phyloP scores from a whole-genome alignment of 2,329 filamentous ascomycete species.

The Monosporascus sp. region DNA sequence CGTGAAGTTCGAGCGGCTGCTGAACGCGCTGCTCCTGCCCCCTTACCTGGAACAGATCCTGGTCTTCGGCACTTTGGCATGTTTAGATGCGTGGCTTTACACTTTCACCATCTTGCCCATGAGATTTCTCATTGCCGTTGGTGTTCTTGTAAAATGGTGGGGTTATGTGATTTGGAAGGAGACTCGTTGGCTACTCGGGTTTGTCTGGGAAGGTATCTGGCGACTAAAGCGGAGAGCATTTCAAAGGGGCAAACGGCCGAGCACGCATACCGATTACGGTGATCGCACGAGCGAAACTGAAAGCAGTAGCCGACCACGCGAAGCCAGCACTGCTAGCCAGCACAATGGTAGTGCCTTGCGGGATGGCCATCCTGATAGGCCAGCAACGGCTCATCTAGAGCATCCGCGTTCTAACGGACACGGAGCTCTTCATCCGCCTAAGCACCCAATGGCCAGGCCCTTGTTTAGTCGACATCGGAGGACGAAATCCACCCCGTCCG shows the following conservation, averaged over 20 bases:
- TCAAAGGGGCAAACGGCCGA: slow-evolving; percentile 37
- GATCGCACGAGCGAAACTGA: slow-evolving; percentile 29
- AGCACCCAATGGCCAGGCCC: slow-evolving; percentile 25
- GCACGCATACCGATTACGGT: slow-evolving; percentile 18
- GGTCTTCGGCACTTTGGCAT: slow-evolving; percentile 83
- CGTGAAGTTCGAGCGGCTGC: slow-evolving; percentile 84
- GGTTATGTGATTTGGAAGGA: slow-evolving; percentile 66
- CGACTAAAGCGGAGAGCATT: slow-evolving; percentile 64
- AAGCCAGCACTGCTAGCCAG: slow-evolving; percentile 8
- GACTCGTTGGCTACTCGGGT: slow-evolving; percentile 63
- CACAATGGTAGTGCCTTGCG: slow-evolving; percentile 14
- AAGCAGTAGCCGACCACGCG: slow-evolving; percentile 32
- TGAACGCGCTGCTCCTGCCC: slow-evolving; percentile 82
- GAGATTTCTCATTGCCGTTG: slow-evolving; percentile 75
- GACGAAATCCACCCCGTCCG: slow-evolving; percentile 79
- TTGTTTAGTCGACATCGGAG: slow-evolving; percentile 58
- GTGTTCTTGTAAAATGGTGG: slow-evolving; percentile 77
- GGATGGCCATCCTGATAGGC: slow-evolving; percentile 15
- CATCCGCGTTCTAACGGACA: slow-evolving; percentile 15
- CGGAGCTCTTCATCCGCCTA: slow-evolving; percentile 25
- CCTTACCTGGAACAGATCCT: slow-evolving; percentile 78
- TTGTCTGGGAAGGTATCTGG: slow-evolving; percentile 74
- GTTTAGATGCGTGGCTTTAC: slow-evolving; percentile 93
- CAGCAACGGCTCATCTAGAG: slow-evolving; percentile 12
- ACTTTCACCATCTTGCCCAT: slow-evolving; percentile 93